Base-by-base conservation (phyloP, 2,329 filamentous ascomycete genomes). In the Arthrocladium fulminans region DNA sequence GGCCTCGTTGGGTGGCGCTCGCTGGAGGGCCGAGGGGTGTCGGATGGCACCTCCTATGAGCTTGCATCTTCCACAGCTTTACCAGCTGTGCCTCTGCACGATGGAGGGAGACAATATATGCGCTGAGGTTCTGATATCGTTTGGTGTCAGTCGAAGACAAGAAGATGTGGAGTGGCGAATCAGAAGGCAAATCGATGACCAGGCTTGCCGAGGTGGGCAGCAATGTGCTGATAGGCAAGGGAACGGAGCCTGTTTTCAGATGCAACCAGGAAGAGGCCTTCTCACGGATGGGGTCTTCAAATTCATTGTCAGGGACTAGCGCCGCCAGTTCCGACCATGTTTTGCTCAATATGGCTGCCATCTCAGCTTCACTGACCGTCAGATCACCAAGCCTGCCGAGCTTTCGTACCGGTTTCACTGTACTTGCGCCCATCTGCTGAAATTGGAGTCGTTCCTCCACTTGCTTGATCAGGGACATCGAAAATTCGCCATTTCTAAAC, bases 401-500 rank as follows among this genome's bases (percentile, higher is more conserved):
- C 38, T 56, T 59, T 32, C 56, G 40, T 7, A 55, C 50, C 2
- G 56, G 54, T 19, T 46, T 45, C 7, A 25, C 17, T 3, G 74
- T 72, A 51, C 80, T 78, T 24, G 63, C 57, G 1, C 63, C 56
- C 47, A 61, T 74, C 74, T 86, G 86, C 43, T 87, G 80, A 54
- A 79, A 81, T n/a, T 80, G 76, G 20, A 92, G 76, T 57, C 81
- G 84, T 47, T 84, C 79, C 57, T 96, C 88, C 1, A 90, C 88
- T 67, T 96, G 86, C 29, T 83, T 79, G 1, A 94, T 87, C 22
- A 98, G 68, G 0, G 85, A 83, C 67, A 92, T 81, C 17, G 89
- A 88, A 63, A 98, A 98, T 63, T 97, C 92, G 45, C 90, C 90
- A 27, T 87, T 79, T 1, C 85, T 84, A 0, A 98, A 74, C 2